phyloP scores from a whole-genome alignment of 2,329 filamentous ascomycete genomes.

The Penicillium sp. region DNA sequence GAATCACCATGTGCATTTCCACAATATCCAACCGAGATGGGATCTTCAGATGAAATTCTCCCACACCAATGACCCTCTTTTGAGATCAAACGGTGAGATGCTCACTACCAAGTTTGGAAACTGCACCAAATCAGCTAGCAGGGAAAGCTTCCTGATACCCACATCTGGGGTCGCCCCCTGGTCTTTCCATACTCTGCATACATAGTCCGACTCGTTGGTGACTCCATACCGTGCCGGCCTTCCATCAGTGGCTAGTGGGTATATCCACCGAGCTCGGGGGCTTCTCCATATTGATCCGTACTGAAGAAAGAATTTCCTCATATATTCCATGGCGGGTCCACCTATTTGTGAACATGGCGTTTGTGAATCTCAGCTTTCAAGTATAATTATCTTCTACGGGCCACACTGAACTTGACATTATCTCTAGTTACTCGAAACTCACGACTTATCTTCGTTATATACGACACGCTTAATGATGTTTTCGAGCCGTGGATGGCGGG shows the following conservation, averaged over 20 bases:
- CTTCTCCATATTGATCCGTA: not conserved
- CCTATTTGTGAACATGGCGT: not conserved
- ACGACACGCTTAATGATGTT: constrained; percentile 18
- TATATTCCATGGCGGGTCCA: too few species aligned
- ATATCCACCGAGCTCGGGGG: constrained; percentile 3
- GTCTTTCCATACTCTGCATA: not conserved
- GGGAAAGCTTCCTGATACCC: not conserved
- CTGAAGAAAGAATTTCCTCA: too few species aligned
- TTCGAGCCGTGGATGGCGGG: constrained; percentile 22
- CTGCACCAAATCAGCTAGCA: not conserved
- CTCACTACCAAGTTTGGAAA: not conserved
- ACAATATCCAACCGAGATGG: not conserved
- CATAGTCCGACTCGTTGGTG: not conserved
- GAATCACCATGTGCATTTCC: not conserved
- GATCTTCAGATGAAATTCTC: not conserved
- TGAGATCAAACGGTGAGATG: too few species aligned
- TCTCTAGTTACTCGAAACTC: too few species aligned
- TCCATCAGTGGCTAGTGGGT: not conserved
- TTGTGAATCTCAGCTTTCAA: too few species aligned
- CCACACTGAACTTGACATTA: too few species aligned
- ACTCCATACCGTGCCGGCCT: not conserved
- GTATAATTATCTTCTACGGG: too few species aligned
- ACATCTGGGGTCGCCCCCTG: not conserved
- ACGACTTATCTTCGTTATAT: not conserved
- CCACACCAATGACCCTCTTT: too few species aligned